Percentiles rank a stretch among this genome's conserved stretches.
Evolutionary conservation across 768 basidiomycete species (phyloP).

Genomic region (Krasilnikovozyma curviuscula): DNA sequence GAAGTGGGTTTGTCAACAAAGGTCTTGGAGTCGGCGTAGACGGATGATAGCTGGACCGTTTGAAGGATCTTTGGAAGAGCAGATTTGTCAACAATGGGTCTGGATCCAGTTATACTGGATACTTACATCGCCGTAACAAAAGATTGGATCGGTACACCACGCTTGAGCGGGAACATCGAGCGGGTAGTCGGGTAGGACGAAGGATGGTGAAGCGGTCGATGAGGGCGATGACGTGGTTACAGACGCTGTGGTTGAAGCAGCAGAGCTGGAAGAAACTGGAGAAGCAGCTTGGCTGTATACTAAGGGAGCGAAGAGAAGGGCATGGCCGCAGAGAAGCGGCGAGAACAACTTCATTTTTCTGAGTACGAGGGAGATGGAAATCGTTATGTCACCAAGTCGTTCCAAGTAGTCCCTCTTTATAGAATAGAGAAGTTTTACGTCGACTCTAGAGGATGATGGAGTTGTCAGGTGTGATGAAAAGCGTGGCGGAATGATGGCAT

Average conservation of each 20-base stretch:
- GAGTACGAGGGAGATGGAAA: no score
- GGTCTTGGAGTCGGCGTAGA: conserved; percentile 66
- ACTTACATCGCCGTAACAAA: conserved; percentile 57
- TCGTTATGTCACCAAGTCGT: no score
- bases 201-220: conserved; percentile 6
- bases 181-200: background rate
- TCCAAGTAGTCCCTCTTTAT: no score
- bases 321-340: no score
- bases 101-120: background rate
- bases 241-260: no score
- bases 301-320: no score
- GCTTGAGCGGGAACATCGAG: conserved; percentile 29
- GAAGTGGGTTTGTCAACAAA: conserved; percentile 76
- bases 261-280: background rate
- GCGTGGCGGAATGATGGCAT: no score
- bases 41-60: conserved; percentile 57
- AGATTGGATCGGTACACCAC: conserved; percentile 61
- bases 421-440: no score
- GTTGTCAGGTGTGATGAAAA: no score
- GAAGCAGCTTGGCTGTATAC: background rate
- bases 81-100: background rate
- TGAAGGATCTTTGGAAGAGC: conserved; percentile 35
- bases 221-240: background rate
- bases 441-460: no score
- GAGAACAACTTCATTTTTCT: no score